Conservation (phyloP, 768 basidiomycete species). For the Trametes punicea region DNA sequence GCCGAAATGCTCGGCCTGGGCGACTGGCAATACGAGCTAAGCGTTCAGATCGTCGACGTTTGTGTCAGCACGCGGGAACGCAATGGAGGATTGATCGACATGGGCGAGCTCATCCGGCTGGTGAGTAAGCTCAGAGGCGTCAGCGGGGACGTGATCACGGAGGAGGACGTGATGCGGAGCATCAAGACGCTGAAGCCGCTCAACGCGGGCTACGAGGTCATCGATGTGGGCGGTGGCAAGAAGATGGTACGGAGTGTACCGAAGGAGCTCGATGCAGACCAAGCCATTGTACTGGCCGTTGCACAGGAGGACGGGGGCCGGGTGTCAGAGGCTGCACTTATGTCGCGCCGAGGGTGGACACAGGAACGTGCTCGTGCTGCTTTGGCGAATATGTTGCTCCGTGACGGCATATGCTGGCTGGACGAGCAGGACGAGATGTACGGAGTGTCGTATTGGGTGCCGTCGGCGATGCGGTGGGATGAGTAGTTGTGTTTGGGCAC, state of each 20-base stretch:
- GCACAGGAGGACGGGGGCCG: slow-evolving; percentile 67
- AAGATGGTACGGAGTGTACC: slow-evolving; percentile 89
- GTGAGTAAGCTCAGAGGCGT: slow-evolving; percentile 75
- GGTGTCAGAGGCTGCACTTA: slow-evolving; percentile 61
- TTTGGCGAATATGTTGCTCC: slow-evolving; percentile 84
- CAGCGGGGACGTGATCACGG: slow-evolving; percentile 65
- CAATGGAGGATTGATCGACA: slow-evolving; percentile 91
- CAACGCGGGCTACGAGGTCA: slow-evolving; percentile 86
- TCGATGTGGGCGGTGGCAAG: slow-evolving; percentile 62
- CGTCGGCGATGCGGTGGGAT: slow-evolving; percentile 86
- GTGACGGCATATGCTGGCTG: slow-evolving; percentile 93
- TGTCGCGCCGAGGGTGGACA: slow-evolving; percentile 69
- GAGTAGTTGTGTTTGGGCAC: slow-evolving; percentile 34
- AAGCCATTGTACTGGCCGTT: slow-evolving; percentile 74
- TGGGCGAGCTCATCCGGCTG: slow-evolving; percentile 78
- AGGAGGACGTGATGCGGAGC: slow-evolving; percentile 79
- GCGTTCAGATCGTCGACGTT: slow-evolving; percentile 91
- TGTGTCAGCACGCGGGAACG: slow-evolving; percentile 84
- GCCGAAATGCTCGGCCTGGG: slow-evolving; percentile 82
- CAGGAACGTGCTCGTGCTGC: slow-evolving; percentile 71
- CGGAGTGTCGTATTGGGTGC: slow-evolving; percentile 80
- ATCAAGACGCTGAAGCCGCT: slow-evolving; percentile 87
- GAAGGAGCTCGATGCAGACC: slow-evolving; percentile 87
- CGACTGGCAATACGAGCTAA: slow-evolving; percentile 95
- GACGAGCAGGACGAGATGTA: slow-evolving; percentile 78